Evolutionary conservation across 495 filamentous ascomycete species (phyloP), one percentile per base, ranked within the genome.

Genomic region (Podospora conica): DNA sequence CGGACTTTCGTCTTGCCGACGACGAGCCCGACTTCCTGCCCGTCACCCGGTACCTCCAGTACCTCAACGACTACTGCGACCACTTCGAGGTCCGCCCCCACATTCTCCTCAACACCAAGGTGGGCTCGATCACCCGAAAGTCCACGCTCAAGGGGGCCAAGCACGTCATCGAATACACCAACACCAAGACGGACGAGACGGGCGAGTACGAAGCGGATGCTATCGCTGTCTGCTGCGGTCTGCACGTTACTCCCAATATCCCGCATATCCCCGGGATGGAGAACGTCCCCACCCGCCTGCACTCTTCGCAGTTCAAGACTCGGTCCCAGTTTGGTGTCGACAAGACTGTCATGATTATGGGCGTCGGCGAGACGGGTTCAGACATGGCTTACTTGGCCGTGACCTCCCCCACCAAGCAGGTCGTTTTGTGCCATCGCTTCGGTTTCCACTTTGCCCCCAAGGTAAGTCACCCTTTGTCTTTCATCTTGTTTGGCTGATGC

Each of bases 271-370:
- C 67, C 0, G 80, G 80, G 7, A 70, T 80, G 20, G 74, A 80
- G 60, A 69, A 77, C 11, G 67, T 82, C 1, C 72, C 78, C 3
- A 64, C 69, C 10, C 73, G 75, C 1, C 66, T 79, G 29, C 79
- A 82, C 65, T 82, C 80, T 1, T 77, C 76, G 1, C 62, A 81
- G 53, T 80, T 81, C 70, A 82, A 82, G 66, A 60, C 54, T 7
- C 70, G 76, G 28, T 67, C 68, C 10, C 73, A 81, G 53, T 78
- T 82, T 25, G 77, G 70, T 10, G 68, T 65, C 23, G 70, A 66
- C 33, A 77, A 74, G 66, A 72, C 78, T 6, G 72, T 83, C 20
- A 54, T 82, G 66, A 74, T 82, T 20, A 69, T 82, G 20, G 80
- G 79, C 1, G 75, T 70, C 31, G 80, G 80, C 3, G 80, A 83